Base-by-base conservation (phyloP, 2,329 filamentous ascomycete genomes). In the Endothia cerciana region DNA sequence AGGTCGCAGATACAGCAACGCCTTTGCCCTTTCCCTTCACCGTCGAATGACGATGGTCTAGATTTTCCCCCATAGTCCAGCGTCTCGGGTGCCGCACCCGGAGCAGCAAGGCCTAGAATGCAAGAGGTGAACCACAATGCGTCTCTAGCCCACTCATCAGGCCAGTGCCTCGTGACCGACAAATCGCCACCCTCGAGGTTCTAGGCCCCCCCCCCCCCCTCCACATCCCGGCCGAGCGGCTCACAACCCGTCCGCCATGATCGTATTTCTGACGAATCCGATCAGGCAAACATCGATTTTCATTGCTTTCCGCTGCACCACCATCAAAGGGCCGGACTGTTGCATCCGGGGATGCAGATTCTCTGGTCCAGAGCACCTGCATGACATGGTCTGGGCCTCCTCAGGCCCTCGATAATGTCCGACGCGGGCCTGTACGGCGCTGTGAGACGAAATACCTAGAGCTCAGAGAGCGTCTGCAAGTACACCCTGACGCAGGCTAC, bases 91-190 rank as follows among this genome's bases (percentile, higher is more conserved):
- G 40, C 57, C 41, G 25, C 28, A 30, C 57, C 40, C 33, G 56
- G 19, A 60, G 6, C n/a, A 56, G 30, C 51, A 30, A n/a, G 28
- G 43, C 7, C 36, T 40, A 15, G 33, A 58, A 58, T 41, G 36
- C n/a, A 13, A 13, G 19, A 25, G 38, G n/a, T 19, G n/a, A 22
- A 41, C n/a, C 19, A 25, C 33, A 22, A 13, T 25, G 55, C n/a
- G 53, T 58, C 13, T 58, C 13, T 58, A 8, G 55, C n/a, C 36
- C 53, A 13, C 33, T 40, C 22, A 25, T 25, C 40, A 45, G 40
- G 57, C 57, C 57, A 59, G 57, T 59, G 57, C 57, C 57, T 59
- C 57, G 57, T 59, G 57, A 59, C 38, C 57, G 25, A 58, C n/a
- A n/a, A n/a, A 10, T 10, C 43, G 22, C 38, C 4, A n/a, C 38